Conservation (phyloP, 2,329 filamentous ascomycete genomes). For the Fusarium penzigii region DNA sequence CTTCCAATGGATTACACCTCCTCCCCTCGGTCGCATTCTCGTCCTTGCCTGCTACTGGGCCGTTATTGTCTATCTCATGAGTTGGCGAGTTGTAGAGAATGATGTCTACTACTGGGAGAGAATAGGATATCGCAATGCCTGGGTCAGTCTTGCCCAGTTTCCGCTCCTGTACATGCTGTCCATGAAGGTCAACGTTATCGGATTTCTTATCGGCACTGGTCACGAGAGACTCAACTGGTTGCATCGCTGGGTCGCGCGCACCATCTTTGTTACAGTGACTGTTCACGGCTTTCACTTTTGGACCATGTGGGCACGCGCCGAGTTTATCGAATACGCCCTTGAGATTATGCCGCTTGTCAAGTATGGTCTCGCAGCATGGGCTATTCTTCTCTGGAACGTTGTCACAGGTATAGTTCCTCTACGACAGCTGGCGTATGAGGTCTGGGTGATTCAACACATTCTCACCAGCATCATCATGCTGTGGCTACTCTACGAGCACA, state of each 20-base stretch:
- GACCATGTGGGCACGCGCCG: constrained; percentile 60
- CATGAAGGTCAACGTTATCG: constrained; percentile 61
- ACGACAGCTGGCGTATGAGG: constrained; percentile 66
- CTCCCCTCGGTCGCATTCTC: constrained; percentile 57
- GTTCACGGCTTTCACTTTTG: constrained; percentile 73
- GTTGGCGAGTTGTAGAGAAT: constrained; percentile 46
- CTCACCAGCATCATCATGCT: constrained; percentile 61
- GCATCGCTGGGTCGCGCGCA: constrained; percentile 71
- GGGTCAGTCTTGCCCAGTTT: constrained; percentile 65
- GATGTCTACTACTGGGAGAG: constrained; percentile 64
- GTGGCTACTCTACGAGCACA: constrained; percentile 64
- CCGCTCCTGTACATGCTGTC: constrained; percentile 64
- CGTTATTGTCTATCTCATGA: constrained; percentile 59
- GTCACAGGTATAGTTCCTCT: constrained; percentile 64
- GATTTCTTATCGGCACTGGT: constrained; percentile 60
- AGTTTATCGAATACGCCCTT: constrained; percentile 60
- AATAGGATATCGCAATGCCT: constrained; percentile 67
- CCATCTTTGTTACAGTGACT: constrained; percentile 67
- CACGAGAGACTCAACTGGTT: constrained; percentile 74
- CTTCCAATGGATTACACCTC: constrained; percentile 59
- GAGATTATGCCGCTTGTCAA: constrained; percentile 64
- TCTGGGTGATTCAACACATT: constrained; percentile 70
- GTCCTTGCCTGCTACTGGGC: constrained; percentile 59
- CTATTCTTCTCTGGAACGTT: constrained; percentile 64
- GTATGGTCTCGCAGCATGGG: constrained; percentile 69